A percentile compares a stretch with the other conserved stretches of the same genome.
Conservation (phyloP, 129 eudicot genomes). For the Gnaphalium uliginosum region DNA sequence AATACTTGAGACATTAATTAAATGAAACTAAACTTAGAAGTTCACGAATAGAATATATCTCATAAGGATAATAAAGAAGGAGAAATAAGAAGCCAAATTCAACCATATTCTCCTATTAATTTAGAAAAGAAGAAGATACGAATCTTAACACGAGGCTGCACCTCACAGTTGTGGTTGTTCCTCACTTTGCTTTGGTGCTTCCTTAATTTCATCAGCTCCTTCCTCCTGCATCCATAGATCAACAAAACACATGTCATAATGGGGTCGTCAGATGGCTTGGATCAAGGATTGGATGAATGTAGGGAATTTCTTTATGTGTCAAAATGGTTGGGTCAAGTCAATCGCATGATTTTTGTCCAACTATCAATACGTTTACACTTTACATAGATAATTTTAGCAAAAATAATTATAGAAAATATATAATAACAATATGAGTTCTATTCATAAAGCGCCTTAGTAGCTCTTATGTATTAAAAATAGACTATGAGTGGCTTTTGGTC, state of each 20-base stretch:
- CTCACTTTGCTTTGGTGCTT: constrained; percentile 41
- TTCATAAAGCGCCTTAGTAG: background rate
- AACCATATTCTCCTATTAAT: constrained; percentile 19
- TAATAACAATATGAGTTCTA: background rate
- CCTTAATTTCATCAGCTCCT: constrained; percentile 37
- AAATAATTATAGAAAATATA: background rate
- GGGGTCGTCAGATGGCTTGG: background rate
- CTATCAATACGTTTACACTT: background rate
- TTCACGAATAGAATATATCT: constrained; percentile 7
- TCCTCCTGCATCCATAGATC: constrained; percentile 29
- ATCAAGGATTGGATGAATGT: background rate
- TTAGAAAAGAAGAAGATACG: constrained; percentile 14
- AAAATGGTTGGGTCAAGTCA: background rate
- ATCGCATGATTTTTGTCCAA: background rate
- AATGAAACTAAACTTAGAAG: constrained; percentile 26
- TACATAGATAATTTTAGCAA: background rate
- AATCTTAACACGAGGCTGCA: constrained; percentile 19
- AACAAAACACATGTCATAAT: background rate
- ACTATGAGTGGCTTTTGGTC: background rate
- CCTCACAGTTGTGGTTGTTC: constrained; percentile 42
- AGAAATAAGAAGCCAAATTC: constrained; percentile 28
- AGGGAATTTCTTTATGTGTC: background rate
- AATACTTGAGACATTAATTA: constrained; percentile 15
- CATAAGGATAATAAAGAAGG: constrained; percentile 16
- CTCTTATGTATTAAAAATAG: background rate